phyloP scores from a whole-genome alignment of 495 filamentous ascomycete genomes.

The Penicillium desertorum region DNA sequence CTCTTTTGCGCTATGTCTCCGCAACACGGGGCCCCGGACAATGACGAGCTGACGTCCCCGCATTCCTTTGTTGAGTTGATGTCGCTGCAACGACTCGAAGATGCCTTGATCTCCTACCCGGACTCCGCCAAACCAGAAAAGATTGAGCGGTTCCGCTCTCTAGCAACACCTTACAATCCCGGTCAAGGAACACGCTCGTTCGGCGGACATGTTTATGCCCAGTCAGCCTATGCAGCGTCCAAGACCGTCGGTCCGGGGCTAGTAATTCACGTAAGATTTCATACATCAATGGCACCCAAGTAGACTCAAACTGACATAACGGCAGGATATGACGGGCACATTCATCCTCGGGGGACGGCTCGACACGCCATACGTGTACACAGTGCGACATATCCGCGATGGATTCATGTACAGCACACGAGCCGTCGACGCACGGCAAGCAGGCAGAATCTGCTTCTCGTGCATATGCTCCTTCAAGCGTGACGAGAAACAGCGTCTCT shows the following conservation, averaged over 20 bases:
- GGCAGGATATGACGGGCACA: constrained; percentile 65
- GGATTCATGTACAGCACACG: constrained; percentile 59
- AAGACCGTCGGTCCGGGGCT: constrained; percentile 53
- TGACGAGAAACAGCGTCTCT: constrained; percentile 33
- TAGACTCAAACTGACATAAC: constrained; percentile 21
- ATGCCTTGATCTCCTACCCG: constrained; percentile 6
- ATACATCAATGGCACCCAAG: background rate
- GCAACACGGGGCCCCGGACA: constrained; percentile 6
- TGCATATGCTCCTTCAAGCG: constrained; percentile 64
- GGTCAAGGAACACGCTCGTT: constrained; percentile 43
- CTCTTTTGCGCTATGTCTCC: constrained; percentile 14
- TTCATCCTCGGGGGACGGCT: constrained; percentile 58
- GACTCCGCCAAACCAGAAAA: constrained; percentile 26
- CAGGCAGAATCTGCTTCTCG: constrained; percentile 56
- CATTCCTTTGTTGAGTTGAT: constrained; percentile 36
- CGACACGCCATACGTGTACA: constrained; percentile 61
- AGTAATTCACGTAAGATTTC: constrained; percentile 58
- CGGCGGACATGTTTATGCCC: constrained; percentile 69
- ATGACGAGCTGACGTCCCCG: constrained; percentile 20
- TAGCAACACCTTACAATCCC: constrained; percentile 33
- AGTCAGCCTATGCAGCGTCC: constrained; percentile 61
- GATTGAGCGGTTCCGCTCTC: constrained; percentile 36
- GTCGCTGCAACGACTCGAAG: constrained; percentile 34
- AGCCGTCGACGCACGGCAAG: constrained; percentile 53
- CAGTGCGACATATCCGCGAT: constrained; percentile 52